phyloP scores from a whole-genome alignment of 2,329 filamentous ascomycete genomes.

The Cercospora berteroae region DNA sequence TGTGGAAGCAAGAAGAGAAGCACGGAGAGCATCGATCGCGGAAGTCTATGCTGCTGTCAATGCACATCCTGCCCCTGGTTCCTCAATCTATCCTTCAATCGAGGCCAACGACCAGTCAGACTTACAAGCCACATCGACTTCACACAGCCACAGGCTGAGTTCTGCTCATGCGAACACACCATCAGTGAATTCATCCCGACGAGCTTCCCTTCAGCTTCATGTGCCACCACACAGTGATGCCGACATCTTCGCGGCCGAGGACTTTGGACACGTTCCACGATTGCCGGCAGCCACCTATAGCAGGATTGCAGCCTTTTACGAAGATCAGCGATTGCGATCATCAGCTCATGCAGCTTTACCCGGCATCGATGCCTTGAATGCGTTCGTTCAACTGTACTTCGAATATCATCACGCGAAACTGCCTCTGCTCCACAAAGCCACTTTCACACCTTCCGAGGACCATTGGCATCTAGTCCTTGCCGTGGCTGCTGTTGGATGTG shows the following conservation, averaged over 20 bases:
- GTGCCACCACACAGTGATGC: not conserved
- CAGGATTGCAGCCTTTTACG: conserved; percentile 2
- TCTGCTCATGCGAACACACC: not conserved
- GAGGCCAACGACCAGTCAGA: not conserved
- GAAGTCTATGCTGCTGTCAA: not conserved
- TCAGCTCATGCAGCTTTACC: not conserved
- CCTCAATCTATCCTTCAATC: conserved; percentile 9
- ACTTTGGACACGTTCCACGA: conserved; percentile 3
- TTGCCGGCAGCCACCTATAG: conserved; percentile 5
- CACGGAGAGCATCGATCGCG: conserved; percentile 6
- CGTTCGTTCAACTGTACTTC: conserved; percentile 12
- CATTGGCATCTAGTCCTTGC: conserved; percentile 11
- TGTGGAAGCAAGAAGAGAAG: not conserved
- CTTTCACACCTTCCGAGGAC: conserved; percentile 9
- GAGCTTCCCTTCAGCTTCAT: not conserved
- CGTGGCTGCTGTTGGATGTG: conserved; percentile 7
- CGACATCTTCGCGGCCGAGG: conserved; percentile 7
- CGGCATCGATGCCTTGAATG: conserved; percentile 9
- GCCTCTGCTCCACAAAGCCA: conserved; percentile 10
- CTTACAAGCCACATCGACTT: not conserved
- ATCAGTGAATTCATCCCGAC: not conserved
- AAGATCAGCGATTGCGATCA: not conserved
- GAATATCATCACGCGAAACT: conserved; percentile 10
- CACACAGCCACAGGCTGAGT: not conserved
- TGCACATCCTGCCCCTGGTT: conserved; percentile 2